A percentile compares a stretch with the other conserved stretches of the same genome.
Evolutionary conservation across 495 filamentous ascomycete genomes (phyloP).

Genomic region (Xylaria palmicola): DNA sequence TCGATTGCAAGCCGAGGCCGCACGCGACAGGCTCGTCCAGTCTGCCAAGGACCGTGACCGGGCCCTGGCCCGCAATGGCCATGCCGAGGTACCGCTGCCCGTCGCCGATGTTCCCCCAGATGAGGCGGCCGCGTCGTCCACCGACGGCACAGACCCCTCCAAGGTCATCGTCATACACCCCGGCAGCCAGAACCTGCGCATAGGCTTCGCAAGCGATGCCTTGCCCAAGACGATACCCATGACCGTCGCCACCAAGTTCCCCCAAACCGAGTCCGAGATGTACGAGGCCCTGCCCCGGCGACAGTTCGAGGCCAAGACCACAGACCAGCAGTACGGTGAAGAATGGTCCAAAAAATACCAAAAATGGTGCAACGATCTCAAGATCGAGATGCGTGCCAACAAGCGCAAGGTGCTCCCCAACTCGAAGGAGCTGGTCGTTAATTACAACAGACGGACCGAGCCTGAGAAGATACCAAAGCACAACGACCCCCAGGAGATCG

Average conservation of each 20-base stretch:
- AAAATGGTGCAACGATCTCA: slow-evolving; percentile 80
- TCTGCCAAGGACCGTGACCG: slow-evolving; percentile 84
- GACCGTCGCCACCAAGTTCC: slow-evolving; percentile 77
- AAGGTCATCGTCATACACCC: slow-evolving; percentile 95
- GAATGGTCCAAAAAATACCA: slow-evolving; percentile 79
- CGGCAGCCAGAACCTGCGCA: slow-evolving; percentile 95
- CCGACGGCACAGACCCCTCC: slow-evolving; percentile 67
- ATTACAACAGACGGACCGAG: slow-evolving; percentile 79
- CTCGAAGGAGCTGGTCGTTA: slow-evolving; percentile 89
- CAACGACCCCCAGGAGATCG: slow-evolving; percentile 87
- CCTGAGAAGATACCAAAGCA: slow-evolving; percentile 88
- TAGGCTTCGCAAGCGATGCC: slow-evolving; percentile 91
- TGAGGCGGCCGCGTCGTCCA: slow-evolving; percentile 55
- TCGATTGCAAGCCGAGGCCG: slow-evolving; percentile 81
- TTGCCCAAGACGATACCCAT: slow-evolving; percentile 92
- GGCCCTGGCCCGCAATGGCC: slow-evolving; percentile 70
- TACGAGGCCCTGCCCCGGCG: slow-evolving; percentile 84
- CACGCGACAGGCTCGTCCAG: slow-evolving; percentile 72
- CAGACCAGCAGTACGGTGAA: slow-evolving; percentile 82
- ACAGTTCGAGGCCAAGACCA: slow-evolving; percentile 66
- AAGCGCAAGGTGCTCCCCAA: slow-evolving; percentile 92
- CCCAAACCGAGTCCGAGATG: slow-evolving; percentile 78
- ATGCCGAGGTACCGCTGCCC: slow-evolving; percentile 57
- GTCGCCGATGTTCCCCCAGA: slow-evolving; percentile 59
- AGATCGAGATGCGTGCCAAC: slow-evolving; percentile 84